phyloP scores from a whole-genome alignment of 129 eudicot species.

The Saussurea involucrata region DNA sequence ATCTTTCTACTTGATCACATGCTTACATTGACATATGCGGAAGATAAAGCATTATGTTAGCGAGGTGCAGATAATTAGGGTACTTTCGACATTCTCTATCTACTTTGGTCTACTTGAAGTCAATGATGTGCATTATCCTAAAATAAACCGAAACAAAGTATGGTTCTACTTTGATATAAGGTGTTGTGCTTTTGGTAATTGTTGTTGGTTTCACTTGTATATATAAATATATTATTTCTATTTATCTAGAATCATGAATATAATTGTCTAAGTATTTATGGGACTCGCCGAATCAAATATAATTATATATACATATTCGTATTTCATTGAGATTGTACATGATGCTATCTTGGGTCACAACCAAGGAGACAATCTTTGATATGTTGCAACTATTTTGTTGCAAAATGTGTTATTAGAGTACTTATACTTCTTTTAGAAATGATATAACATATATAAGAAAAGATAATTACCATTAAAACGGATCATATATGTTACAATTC shows the following conservation, averaged over 20 bases:
- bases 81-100: background rate
- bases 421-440: too few relatives aligned
- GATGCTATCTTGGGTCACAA: background rate
- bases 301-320: background rate
- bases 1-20: too few relatives aligned
- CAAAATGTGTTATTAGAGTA: background rate
- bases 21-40: too few relatives aligned
- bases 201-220: background rate
- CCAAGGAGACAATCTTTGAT: background rate
- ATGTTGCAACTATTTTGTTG: background rate
- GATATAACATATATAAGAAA: too few relatives aligned
- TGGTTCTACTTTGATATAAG: background rate
- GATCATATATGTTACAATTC: too few relatives aligned
- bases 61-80: too few relatives aligned
- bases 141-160: too few relatives aligned
- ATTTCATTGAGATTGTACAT: background rate
- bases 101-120: background rate
- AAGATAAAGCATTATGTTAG: too few relatives aligned
- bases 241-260: too few relatives aligned
- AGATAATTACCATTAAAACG: too few relatives aligned
- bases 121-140: background rate
- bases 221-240: too few relatives aligned
- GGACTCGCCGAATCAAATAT: background rate
- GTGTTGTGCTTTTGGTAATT: background rate
- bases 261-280: background rate